Evolutionary conservation across 495 filamentous ascomycete genomes (phyloP), one percentile per base, ranked within the genome.

Genomic region (Parathielavia appendiculata): DNA sequence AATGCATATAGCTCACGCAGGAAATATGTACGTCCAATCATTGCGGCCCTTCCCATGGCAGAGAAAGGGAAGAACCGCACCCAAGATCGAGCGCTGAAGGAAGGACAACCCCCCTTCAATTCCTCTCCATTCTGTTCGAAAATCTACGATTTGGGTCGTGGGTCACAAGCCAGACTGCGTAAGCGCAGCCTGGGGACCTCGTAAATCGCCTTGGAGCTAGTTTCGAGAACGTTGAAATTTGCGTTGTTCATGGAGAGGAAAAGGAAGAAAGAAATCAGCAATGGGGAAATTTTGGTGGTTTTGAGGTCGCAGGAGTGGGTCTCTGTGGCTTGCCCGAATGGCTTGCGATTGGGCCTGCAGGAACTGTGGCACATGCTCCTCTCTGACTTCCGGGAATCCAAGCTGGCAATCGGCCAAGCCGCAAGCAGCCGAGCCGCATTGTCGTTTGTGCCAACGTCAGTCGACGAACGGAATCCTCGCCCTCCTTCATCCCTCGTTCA

Each of bases 121-220:
- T 71, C 44, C 65, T 81, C 78, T 81, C 75, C 78, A 77, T 81
- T 75, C 75, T 78, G 69, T 74, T 63, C 72, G 69, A 73, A 71
- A 76, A 70, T 54, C 51, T 58, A 63, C 68, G 70, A 70, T 68
- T 64, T 69, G 59, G 68, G 74, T 81, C 78, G 53, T 81, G 76
- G 74, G 72, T 62, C 60, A 35, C 32, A 30, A 34, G 30, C 47
- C 38, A 6, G 36, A 47, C 57, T 44, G 56, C 22, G 39, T 16
- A 57, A 60, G 22, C 57, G 63, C 51, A 30, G 26, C 26, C 52
- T 40, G 56, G 56, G 67, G 62, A 57, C 76, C 77, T 79, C 75
- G 67, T 69, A 54, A 72, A 68, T 66, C 71, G 73, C 60, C 19
- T 57, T 57, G 73, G 68, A 71, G 57, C 47, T 36, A 71, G 63